Evolutionary conservation across 208 protist species (phyloP).

Genomic region (Porcisia hertigi): DNA sequence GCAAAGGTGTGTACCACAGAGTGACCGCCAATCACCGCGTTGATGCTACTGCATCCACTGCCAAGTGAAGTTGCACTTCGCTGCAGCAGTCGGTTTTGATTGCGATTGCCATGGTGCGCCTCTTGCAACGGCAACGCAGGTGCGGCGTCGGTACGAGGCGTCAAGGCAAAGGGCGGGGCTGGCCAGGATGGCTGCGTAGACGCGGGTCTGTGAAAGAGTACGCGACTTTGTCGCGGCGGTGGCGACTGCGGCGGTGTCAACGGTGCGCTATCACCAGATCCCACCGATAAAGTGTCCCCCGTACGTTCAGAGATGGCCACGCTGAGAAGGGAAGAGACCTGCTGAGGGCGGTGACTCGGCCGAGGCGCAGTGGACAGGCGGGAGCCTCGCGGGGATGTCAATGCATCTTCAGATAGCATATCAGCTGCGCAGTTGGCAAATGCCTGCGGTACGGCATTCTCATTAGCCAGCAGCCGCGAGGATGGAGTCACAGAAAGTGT

Average conservation of each 20-base stretch:
- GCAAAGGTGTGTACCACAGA: constrained; percentile 14
- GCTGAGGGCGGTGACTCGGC: neutral
- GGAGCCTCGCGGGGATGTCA: neutral
- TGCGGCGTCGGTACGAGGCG: neutral
- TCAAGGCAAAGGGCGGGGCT: constrained; percentile 4
- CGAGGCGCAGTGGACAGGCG: neutral
- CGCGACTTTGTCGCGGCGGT: constrained; percentile 10
- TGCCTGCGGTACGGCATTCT: neutral
- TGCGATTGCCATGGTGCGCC: neutral
- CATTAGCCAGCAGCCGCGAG: constrained; percentile 12
- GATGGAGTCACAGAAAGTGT: constrained; percentile 14
- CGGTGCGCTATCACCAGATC: constrained; percentile 1
- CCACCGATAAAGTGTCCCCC: constrained; percentile 1
- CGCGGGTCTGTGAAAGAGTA: constrained; percentile 12
- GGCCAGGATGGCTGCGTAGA: neutral
- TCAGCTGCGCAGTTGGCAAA: neutral
- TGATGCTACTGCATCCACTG: neutral
- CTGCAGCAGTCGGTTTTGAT: neutral
- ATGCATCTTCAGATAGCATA: no score
- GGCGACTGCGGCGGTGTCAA: constrained; percentile 5
- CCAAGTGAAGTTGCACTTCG: neutral
- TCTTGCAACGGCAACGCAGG: constrained; percentile 21
- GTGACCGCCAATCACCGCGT: neutral
- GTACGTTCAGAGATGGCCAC: neutral
- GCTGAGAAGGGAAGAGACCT: neutral